Base-by-base conservation (phyloP, 106 monocot genomes). In the Dioscorea alata region DNA sequence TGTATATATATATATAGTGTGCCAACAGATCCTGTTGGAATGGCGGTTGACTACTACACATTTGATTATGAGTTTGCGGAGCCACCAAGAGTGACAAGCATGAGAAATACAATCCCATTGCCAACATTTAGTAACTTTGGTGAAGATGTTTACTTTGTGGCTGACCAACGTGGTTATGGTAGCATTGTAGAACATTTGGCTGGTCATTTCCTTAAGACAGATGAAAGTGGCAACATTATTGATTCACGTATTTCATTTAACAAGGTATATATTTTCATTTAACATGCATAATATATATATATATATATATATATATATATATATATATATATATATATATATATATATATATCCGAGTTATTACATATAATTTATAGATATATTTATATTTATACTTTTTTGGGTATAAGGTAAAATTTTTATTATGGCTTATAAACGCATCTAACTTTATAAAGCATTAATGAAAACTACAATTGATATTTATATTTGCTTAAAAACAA, bases 21-120 rank as follows among this genome's bases (percentile, higher is more conserved):
- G 17, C 94, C 90, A 8, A 66, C 84, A 0, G 72, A 57, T 0
- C 75, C 90, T 0, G 18, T 84, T 12, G 84, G 86, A 28, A 94
- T 94, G 90, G 84, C 57, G 28, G 49, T 87, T 2, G 93, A 90
- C 52, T 94, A 90, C 82, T 94, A 71, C 78, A 34, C 20, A 14
- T 68, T 53, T 14, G 90, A 94, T 57, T 90, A 90, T 56, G 94
- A 94, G 69, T 85, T 87, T 65, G 90, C 94, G 0, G 87, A 94
- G 80, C 90, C 94, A 24, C 90, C 90, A 24, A 76, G 90, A 10
- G 62, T 79, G 33, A 90, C 90, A 0, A 90, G 94, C 64, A 35
- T 90, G 15, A 89, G 90, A 22, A 84, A 84, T 83, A 90, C 89
- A 0, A 42, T 77, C 0, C 93, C 86, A 5, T 19, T 87, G 51